Conservation (phyloP, 306 rosid species). For the Hippophae gyantsensis region DNA sequence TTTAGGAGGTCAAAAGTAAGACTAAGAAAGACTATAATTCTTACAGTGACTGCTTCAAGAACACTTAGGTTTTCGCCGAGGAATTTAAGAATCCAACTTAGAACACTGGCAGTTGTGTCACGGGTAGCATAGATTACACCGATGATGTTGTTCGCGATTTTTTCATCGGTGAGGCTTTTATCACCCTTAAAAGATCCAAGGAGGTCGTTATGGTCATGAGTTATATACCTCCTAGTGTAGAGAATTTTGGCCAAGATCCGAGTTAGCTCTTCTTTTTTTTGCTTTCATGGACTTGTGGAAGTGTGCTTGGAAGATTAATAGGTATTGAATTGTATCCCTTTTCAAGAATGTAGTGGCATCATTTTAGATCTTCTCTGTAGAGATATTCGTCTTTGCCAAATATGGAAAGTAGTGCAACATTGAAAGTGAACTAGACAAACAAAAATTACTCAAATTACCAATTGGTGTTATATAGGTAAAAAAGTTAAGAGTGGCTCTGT, state of each 20-base stretch:
- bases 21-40: conserved; percentile 6
- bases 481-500: neutral
- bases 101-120: conserved; percentile 88
- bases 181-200: conserved; percentile 78
- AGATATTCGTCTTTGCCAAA: conserved; percentile 69
- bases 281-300: conserved; percentile 88
- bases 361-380: conserved; percentile 67
- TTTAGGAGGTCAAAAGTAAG: no score
- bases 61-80: conserved; percentile 74
- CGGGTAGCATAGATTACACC: conserved; percentile 96
- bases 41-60: conserved; percentile 77
- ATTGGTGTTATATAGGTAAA: no score
- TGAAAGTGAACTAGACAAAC: conserved; percentile 61
- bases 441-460: neutral
- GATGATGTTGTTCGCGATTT: conserved; percentile 85
- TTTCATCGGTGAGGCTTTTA: conserved; percentile 78
- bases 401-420: conserved; percentile 75
- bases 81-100: conserved; percentile 85
- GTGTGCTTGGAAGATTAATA: conserved; percentile 71
- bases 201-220: conserved; percentile 47
- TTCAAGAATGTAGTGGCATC: conserved; percentile 74
- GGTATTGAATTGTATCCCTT: conserved; percentile 96
- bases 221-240: conserved; percentile 46
- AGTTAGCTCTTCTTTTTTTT: conserved; percentile 54
- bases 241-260: conserved; percentile 67